Conservation (phyloP, 169 alveolate species). For the Amoebophrya sp. region DNA sequence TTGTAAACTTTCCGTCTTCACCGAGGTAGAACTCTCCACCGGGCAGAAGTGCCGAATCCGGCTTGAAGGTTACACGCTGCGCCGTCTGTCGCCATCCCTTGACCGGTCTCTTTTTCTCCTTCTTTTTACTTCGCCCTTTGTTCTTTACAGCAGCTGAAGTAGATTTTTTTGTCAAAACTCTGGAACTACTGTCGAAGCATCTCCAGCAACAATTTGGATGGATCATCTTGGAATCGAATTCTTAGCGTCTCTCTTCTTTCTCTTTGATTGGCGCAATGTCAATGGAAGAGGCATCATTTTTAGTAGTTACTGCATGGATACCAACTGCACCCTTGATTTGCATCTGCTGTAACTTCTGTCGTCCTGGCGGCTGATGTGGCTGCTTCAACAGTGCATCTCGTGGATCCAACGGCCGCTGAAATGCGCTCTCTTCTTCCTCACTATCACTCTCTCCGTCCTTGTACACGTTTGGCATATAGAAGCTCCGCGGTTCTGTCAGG, state of each 20-base stretch:
- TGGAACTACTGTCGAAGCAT: not conserved
- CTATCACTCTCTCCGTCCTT: not conserved
- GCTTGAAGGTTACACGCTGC: constrained; percentile 8
- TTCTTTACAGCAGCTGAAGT: not conserved
- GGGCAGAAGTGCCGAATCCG: not conserved
- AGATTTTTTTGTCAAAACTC: not conserved
- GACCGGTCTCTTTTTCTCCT: not conserved
- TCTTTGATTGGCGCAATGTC: too few relatives aligned
- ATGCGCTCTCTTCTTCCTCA: not conserved
- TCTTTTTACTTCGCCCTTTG: not conserved
- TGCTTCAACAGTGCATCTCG: not conserved
- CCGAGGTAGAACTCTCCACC: not conserved
- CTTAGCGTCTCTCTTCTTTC: not conserved
- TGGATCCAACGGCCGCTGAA: not conserved
- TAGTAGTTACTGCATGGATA: too few relatives aligned
- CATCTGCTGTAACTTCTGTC: too few relatives aligned
- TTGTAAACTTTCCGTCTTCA: not conserved
- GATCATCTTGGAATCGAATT: not conserved
- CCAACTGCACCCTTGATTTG: too few relatives aligned
- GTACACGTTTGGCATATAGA: not conserved
- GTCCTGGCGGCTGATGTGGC: constrained; percentile 14
- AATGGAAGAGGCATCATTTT: too few relatives aligned
- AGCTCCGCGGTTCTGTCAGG: not conserved
- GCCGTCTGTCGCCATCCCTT: not conserved
- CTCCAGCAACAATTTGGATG: not conserved